Percentiles rank a stretch among this genome's conserved stretches.
Conservation (phyloP, 768 basidiomycete genomes). For the Tricholomella constricta region DNA sequence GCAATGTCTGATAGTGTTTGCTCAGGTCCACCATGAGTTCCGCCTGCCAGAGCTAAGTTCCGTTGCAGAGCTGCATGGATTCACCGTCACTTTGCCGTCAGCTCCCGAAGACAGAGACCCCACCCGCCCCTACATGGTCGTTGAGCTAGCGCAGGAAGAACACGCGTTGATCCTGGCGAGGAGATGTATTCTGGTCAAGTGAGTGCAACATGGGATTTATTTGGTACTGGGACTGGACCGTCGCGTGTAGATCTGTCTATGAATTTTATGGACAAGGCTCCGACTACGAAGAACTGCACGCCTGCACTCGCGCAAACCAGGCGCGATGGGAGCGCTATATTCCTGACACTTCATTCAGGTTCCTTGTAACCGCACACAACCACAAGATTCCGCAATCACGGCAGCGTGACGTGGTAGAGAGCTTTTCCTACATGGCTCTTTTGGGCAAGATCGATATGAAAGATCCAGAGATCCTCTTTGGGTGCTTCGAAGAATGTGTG, state of each 20-base stretch:
- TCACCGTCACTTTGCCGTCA: slow-evolving; percentile 54
- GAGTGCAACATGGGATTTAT: slow-evolving; percentile 3
- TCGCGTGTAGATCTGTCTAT: slow-evolving; percentile 61
- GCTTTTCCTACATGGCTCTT: slow-evolving; percentile 85
- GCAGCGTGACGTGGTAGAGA: slow-evolving; percentile 70
- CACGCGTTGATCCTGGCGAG: slow-evolving; percentile 73
- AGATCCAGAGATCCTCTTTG: slow-evolving; percentile 69
- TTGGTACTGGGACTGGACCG: not conserved
- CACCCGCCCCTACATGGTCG: slow-evolving; percentile 71
- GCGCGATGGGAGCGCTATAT: slow-evolving; percentile 61
- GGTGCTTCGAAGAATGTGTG: slow-evolving; percentile 88
- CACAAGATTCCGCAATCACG: slow-evolving; percentile 70
- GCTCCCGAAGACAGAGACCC: slow-evolving; percentile 49
- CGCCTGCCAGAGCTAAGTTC: slow-evolving; percentile 82
- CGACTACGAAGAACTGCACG: slow-evolving; percentile 73
- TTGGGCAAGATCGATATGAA: slow-evolving; percentile 82
- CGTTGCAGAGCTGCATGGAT: slow-evolving; percentile 71
- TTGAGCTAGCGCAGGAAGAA: slow-evolving; percentile 67
- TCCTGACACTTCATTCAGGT: slow-evolving; percentile 76
- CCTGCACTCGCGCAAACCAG: slow-evolving; percentile 42
- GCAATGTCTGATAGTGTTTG: slow-evolving; percentile 68
- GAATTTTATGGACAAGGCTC: slow-evolving; percentile 75
- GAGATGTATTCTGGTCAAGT: slow-evolving; percentile 87
- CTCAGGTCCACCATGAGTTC: slow-evolving; percentile 81
- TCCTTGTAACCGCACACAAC: slow-evolving; percentile 72